Evolutionary conservation across 169 alveolate species (phyloP).

Genomic region (Theileria annulata): DNA sequence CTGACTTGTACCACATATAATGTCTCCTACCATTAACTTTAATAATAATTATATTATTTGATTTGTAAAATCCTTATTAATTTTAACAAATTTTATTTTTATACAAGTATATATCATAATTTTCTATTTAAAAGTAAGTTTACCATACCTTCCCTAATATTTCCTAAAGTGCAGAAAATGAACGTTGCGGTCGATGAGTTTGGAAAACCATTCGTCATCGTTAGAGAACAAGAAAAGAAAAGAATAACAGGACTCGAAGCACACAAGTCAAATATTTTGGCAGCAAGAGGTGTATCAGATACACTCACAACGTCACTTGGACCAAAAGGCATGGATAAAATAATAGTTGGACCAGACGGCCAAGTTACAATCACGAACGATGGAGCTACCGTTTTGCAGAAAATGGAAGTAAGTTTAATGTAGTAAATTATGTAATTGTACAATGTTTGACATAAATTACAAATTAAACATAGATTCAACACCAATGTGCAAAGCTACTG

Average conservation of each 20-base stretch:
- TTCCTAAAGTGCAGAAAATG: slow-evolving; percentile 61
- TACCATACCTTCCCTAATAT: background rate
- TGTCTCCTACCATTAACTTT: background rate
- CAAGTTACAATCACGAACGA: slow-evolving; percentile 98
- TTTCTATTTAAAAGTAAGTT: slow-evolving; percentile 10
- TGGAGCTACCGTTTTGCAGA: slow-evolving; percentile 94
- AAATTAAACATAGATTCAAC: slow-evolving; percentile 80
- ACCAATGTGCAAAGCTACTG: slow-evolving; percentile 96
- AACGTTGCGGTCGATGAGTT: slow-evolving; percentile 95
- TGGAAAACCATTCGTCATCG: slow-evolving; percentile 97
- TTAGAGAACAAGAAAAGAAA: slow-evolving; percentile 95
- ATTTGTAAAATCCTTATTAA: too few species aligned
- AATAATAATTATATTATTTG: background rate
- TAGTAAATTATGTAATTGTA: slow-evolving; percentile 1
- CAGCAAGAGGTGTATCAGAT: slow-evolving; percentile 96
- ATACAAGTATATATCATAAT: background rate
- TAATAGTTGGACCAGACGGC: slow-evolving; percentile 96
- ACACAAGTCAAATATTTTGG: slow-evolving; percentile 95
- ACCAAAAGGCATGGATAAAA: slow-evolving; percentile 99
- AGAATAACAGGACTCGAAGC: slow-evolving; percentile 97
- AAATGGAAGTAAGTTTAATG: slow-evolving; percentile 88
- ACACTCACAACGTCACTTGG: slow-evolving; percentile 96
- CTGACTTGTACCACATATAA: slow-evolving; percentile 2
- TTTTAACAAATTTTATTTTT: background rate
- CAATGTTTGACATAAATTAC: background rate